A percentile compares a stretch with the other conserved stretches of the same genome.
Evolutionary conservation across 148 eudicot genomes (phyloP).

Genomic region (Diospyros lotus): DNA sequence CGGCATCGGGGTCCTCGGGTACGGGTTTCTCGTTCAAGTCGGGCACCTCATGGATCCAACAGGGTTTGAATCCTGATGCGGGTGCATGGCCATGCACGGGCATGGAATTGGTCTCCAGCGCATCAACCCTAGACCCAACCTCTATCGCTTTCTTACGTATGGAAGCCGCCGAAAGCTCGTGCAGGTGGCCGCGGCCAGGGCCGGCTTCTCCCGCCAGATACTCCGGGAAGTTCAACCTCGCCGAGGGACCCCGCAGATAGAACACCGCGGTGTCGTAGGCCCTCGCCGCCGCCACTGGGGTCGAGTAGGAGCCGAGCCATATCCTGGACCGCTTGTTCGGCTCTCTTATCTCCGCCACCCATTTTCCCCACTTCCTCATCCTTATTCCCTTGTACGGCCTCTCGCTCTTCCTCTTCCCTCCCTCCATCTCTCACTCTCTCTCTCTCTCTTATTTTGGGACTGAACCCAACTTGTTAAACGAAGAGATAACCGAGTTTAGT

Average conservation of each 20-base stretch:
- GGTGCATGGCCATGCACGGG: neutral
- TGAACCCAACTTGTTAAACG: too few relatives aligned
- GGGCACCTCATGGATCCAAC: slow-evolving; percentile 52
- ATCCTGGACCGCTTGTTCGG: slow-evolving; percentile 54
- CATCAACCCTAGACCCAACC: slow-evolving; percentile 81
- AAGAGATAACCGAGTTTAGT: too few relatives aligned
- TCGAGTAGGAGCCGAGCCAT: slow-evolving; percentile 51
- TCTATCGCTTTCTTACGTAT: slow-evolving; percentile 74
- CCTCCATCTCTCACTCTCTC: slow-evolving; percentile 23
- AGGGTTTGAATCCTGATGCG: slow-evolving; percentile 16
- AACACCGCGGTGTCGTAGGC: slow-evolving; percentile 60
- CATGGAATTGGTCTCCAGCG: slow-evolving; percentile 32
- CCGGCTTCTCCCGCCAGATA: slow-evolving; percentile 27
- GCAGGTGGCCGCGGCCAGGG: slow-evolving; percentile 12
- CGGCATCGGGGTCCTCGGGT: slow-evolving; percentile 53
- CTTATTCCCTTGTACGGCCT: slow-evolving; percentile 34
- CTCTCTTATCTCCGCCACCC: slow-evolving; percentile 58
- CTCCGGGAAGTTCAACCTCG: slow-evolving; percentile 54
- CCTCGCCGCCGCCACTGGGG: slow-evolving; percentile 58
- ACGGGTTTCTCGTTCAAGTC: slow-evolving; percentile 79
- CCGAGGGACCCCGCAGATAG: slow-evolving; percentile 47
- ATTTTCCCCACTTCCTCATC: slow-evolving; percentile 63
- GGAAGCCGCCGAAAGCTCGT: slow-evolving; percentile 52
- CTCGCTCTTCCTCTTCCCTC: slow-evolving; percentile 23
- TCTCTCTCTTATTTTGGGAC: too few relatives aligned